Evolutionary conservation across 495 filamentous ascomycete genomes (phyloP).

Genomic region (Rhypophila decipiens): DNA sequence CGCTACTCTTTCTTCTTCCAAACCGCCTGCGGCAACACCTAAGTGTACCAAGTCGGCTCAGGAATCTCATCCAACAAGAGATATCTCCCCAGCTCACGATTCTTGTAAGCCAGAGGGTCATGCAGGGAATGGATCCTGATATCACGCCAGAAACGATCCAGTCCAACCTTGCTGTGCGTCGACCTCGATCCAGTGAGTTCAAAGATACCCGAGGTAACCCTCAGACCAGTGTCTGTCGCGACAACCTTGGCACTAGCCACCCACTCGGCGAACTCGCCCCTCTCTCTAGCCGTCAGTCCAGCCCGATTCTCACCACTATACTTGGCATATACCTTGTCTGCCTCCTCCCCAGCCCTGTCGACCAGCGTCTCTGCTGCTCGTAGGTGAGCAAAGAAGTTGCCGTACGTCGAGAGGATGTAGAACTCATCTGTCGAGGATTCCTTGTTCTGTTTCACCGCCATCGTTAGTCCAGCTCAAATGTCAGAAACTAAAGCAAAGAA

Average conservation of each 20-base stretch:
- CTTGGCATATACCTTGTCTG: constrained; percentile 35
- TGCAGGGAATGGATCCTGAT: constrained; percentile 55
- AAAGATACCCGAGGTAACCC: constrained; percentile 52
- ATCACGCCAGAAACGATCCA: constrained; percentile 58
- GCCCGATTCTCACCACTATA: constrained; percentile 28
- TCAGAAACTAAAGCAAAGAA: background rate
- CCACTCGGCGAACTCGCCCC: constrained; percentile 54
- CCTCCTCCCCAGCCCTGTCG: constrained; percentile 42
- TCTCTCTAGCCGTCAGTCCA: constrained; percentile 34
- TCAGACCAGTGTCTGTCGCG: constrained; percentile 49
- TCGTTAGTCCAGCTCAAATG: background rate
- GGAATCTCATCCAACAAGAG: constrained; percentile 46
- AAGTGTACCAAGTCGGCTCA: constrained; percentile 56
- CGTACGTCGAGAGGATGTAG: constrained; percentile 56
- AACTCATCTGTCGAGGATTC: constrained; percentile 50
- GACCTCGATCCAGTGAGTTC: constrained; percentile 52
- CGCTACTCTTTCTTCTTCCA: too few species aligned
- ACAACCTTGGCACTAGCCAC: constrained; percentile 56
- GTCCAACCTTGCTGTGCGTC: constrained; percentile 45
- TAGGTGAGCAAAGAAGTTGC: constrained; percentile 53
- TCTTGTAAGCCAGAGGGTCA: constrained; percentile 59
- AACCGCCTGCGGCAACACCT: too few species aligned
- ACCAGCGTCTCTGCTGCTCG: constrained; percentile 49
- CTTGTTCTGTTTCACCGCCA: constrained; percentile 31
- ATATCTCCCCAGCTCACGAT: constrained; percentile 50